Evolutionary conservation across 179 eudicot species (phyloP).

Genomic region (Heliamphora pulchella): DNA sequence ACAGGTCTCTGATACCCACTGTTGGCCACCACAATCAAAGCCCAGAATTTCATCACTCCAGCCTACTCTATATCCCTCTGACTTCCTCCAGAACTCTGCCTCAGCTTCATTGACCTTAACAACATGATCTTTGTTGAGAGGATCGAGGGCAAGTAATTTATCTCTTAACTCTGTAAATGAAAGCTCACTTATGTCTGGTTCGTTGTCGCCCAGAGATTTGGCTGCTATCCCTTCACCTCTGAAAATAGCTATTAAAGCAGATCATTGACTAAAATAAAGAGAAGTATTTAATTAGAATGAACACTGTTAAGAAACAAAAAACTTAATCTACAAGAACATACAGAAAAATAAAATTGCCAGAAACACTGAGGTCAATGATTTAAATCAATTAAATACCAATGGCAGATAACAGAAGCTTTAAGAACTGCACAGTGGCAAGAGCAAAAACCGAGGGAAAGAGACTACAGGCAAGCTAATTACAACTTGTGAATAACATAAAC

Average conservation of each 20-base stretch:
- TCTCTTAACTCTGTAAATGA: slow-evolving; percentile 90
- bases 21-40: slow-evolving; percentile 98
- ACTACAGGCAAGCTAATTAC: background rate
- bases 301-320: background rate
- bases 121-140: slow-evolving; percentile 69
- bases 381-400: background rate
- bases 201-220: slow-evolving; percentile 34
- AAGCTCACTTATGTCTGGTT: slow-evolving; percentile 54
- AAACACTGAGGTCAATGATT: background rate
- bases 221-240: slow-evolving; percentile 27
- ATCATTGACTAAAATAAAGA: slow-evolving; percentile 14
- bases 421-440: background rate
- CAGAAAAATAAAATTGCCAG: background rate
- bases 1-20: slow-evolving; percentile 97
- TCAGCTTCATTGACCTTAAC: slow-evolving; percentile 80
- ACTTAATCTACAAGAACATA: background rate
- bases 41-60: slow-evolving; percentile 98
- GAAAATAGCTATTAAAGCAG: slow-evolving; percentile 22
- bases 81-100: slow-evolving; percentile 88
- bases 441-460: background rate
- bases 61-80: slow-evolving; percentile 94
- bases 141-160: slow-evolving; percentile 78
- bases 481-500: too few relatives aligned
- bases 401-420: background rate
- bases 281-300: background rate